Base-by-base conservation (phyloP, 345 rosid species). In the Populus davidiana region DNA sequence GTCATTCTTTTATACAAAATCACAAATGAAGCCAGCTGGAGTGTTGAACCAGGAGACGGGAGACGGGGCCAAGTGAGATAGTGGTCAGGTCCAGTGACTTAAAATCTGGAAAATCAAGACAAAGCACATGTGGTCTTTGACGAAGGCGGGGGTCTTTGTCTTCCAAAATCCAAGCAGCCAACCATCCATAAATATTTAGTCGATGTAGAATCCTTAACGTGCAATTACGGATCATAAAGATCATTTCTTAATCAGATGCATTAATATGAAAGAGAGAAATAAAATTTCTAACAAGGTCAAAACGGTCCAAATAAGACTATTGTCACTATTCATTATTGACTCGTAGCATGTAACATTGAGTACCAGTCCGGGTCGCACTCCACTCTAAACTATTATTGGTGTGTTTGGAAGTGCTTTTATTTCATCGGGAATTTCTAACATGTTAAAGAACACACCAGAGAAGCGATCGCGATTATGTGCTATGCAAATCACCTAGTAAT, bases 121-220 rank as follows among this genome's bases (percentile, higher is more conserved):
- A 75, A 23, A 16, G 27, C 23, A 43, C 27, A 23, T 39, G 4
- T 0, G 23, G 23, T 2, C 18, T 61, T 61, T 20, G 33, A 65
- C 6, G n/a, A 1, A 18, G 31, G 62, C 49, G 49, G 62, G 44
- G 12, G 78, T 66, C 78, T 17, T 21, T 43, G 41, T 61, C 81
- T 65, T 78, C 81, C 81, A 62, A 72, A 33, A 35, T 62, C 76
- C 17, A 35, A 52, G 81, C 62, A 65, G 72, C 72, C 76, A 65
- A 66, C 81, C 27, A 36, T 47, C 29, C 29, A 64, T 64, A 43
- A 27, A n/a, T 49, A 18, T 63, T 74, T 39, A 41, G 62, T 38
- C 12, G 20, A 73, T 59, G n/a, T 38, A 61, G 27, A 49, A 71
- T 71, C 8, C 31, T 18, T 50, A 25, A 17, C 49, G 11, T 50